Conservation (phyloP, 75 land plant species). For the Larix kaempferi region DNA sequence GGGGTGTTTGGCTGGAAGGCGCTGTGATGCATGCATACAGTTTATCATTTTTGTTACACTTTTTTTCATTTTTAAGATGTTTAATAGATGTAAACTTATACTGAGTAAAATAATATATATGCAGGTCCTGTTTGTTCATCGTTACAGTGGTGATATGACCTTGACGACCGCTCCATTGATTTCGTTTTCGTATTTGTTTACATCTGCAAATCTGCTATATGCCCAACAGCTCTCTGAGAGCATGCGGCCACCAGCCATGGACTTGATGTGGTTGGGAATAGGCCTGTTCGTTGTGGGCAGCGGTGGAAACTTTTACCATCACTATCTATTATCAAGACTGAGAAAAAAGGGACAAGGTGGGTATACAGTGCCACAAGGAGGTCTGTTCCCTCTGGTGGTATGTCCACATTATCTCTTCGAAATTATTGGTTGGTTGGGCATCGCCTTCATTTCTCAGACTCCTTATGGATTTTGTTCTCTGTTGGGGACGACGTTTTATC, state of each 20-base stretch:
- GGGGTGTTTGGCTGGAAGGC: too few species aligned
- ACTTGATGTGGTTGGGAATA: slow-evolving; percentile 42
- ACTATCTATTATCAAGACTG: slow-evolving; percentile 52
- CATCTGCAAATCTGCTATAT: slow-evolving; percentile 28
- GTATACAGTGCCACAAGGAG: slow-evolving; percentile 70
- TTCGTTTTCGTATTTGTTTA: slow-evolving; percentile 23
- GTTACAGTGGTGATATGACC: slow-evolving; percentile 47
- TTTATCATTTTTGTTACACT: not conserved
- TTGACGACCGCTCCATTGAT: slow-evolving; percentile 19
- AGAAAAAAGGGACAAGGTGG: slow-evolving; percentile 35
- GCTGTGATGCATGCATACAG: too few species aligned
- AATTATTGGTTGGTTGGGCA: slow-evolving; percentile 45
- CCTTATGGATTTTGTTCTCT: slow-evolving; percentile 15
- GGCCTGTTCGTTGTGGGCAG: slow-evolving; percentile 47
- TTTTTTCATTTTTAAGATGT: not conserved
- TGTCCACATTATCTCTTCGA: slow-evolving; percentile 80
- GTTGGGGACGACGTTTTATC: slow-evolving; percentile 19
- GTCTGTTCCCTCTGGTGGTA: slow-evolving; percentile 50
- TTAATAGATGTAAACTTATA: not conserved
- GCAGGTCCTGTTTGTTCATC: slow-evolving; percentile 71
- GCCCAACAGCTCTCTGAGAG: slow-evolving; percentile 31
- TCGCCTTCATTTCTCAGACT: slow-evolving; percentile 60
- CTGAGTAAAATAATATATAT: not conserved
- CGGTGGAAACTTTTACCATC: slow-evolving; percentile 78
- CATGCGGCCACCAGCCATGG: slow-evolving; percentile 37